These are phyloP conservation scores for Kodamaea sagamina DNA, from an alignment of 805 yeast species.

Conservation along the genomic window DNA sequence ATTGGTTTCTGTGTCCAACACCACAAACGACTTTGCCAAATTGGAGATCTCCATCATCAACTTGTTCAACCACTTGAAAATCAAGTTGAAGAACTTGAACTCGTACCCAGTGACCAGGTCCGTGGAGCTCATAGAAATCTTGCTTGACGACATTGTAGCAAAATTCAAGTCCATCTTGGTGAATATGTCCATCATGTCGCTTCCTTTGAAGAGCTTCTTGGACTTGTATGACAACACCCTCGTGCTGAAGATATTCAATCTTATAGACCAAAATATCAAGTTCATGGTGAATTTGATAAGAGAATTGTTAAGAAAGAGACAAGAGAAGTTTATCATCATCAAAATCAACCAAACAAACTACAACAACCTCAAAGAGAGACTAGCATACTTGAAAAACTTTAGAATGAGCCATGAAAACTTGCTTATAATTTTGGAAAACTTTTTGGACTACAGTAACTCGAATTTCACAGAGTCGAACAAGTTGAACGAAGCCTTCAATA, in stretches of 20 bases:
- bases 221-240: constrained; percentile 18
- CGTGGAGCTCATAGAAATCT: constrained; percentile 61
- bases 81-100: constrained; percentile 50
- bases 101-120: constrained; percentile 69
- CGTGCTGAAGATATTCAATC: constrained; percentile 37
- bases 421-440: constrained; percentile 30
- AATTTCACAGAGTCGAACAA: constrained; percentile 17
- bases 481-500: constrained; percentile 31
- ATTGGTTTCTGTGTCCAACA: constrained; percentile 31
- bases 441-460: constrained; percentile 12
- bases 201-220: constrained; percentile 43
- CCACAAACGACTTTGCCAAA: constrained; percentile 33
- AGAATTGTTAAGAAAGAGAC: constrained; percentile 71
- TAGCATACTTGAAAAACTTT: constrained; percentile 46
- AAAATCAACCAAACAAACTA: constrained; percentile 50
- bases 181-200: constrained; percentile 44
- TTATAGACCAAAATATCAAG: constrained; percentile 63
- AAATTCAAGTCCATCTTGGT: constrained; percentile 44
- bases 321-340: constrained; percentile 68
- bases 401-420: constrained; percentile 57
- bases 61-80: constrained; percentile 62
- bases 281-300: constrained; percentile 68
- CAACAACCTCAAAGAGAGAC: constrained; percentile 39
- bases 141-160: constrained; percentile 56
- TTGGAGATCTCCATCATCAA: constrained; percentile 47